Base-by-base conservation (phyloP, 2,329 filamentous ascomycete species). In the Clarireedia monteithiana region DNA sequence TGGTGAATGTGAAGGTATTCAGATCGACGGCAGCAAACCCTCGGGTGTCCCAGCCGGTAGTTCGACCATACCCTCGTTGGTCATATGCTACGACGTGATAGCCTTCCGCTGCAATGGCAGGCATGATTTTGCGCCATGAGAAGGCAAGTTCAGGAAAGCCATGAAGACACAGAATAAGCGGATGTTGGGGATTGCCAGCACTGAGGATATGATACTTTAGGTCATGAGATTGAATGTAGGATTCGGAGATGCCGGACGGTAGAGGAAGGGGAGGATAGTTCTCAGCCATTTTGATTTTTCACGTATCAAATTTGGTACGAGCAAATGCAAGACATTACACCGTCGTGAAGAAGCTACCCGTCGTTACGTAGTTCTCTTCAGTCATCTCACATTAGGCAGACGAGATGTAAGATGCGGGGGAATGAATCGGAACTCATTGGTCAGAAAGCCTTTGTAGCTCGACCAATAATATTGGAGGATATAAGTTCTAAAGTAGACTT, bases 121-220 rank as follows among this genome's bases (percentile, higher is more conserved):
- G 76, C 63, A 88, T 75, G 38, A 86, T 70, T 55, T 83, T 81
- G 51, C 84, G 80, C 83, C 84, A 88, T 48, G 84, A 86, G 67
- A 79, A 88, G 27, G 85, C 82, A 2, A 88, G 73, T 64, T 88
- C 84, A 1, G 85, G 85, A 60, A 81, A 88, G 39, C 85, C 85
- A 68, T 86, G 84, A 48, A 81, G 76, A 49, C 85, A 78, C 6
- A 87, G 67, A 7, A 87, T 70, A 10, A 87, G 74, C 1, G 82
- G 83, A 6, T 72, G 74, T 24, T 70, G 63, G 14, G 64, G 67
- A 14, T 65, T 56, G 44, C 81, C 80, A 15, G 82, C 74, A 62
- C 79, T 76, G 17, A 86, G 73, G 38, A 82, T 68, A 68, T 88
- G 84, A 68, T 82, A 84, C 17, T 15, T 17, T 24, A 52, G 39